Base-by-base conservation (phyloP, 441 rosid species). In the Manihot esculenta region DNA sequence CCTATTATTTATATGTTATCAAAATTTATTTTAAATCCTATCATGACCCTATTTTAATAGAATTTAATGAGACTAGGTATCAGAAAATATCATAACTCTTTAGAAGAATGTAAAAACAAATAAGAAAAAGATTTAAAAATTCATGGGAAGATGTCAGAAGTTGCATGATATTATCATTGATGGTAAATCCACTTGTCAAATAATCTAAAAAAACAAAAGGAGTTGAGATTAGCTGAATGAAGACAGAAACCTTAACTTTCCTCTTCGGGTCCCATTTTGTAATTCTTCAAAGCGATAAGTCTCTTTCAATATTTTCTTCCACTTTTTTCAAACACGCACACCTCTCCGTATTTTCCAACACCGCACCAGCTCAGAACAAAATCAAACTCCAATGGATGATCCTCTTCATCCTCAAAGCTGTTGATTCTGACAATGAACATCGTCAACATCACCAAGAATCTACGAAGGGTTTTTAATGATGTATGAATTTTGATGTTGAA, bases 401-500 rank as follows among this genome's bases (percentile, higher is more conserved):
- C 0, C 5, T 17, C 42, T 7, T 24, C 5, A 23, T 7, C 66
- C 0, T 9, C 7, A 14, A 18, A 27, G 30, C 12, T 17, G 13
- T 17, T 14, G 62, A 30, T 1, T 30, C 21, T 14, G 44, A 35
- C 4, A 30, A 30, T 30, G 33, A 30, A 1, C 33, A 30, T 30
- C 33, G 4, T 33, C 57, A 35, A n/a, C 18, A 66, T 33, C 47
- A 51, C 11, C 41, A 12, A 18, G 23, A 17, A 9, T 8, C 2
- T 7, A 30, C 4, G 1, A 20, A 33, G 73, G 48, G 38, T 41
- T 48, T 30, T 27, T 21, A 15, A 57, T 55, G 62, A 55, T 54
- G 51, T 33, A 55, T 44, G 55, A 30, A 56, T 12, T 27, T 58
- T 70, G 70, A 72, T 66, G 76, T 48, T 59, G 61, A 66, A 49